Evolutionary conservation across 352 stramenopile species (phyloP).

Genomic region (Phytophthora rubi): DNA sequence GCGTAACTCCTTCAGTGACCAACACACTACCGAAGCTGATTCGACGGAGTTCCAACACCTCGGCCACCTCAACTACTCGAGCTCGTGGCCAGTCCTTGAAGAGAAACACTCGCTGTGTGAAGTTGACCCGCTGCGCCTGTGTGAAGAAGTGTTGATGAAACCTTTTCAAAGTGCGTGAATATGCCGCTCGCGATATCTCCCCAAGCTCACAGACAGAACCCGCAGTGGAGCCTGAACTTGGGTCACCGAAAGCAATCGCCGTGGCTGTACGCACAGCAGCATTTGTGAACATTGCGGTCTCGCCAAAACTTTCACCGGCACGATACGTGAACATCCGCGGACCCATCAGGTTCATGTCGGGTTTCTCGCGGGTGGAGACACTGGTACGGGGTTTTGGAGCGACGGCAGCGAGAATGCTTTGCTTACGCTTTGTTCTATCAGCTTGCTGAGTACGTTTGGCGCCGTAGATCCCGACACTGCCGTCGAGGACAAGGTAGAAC

Average conservation of each 20-base stretch:
- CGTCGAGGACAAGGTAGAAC: conserved; percentile 64
- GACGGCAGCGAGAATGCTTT: conserved; percentile 4
- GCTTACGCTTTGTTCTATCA: conserved; percentile 31
- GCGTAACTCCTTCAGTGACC: conserved; percentile 32
- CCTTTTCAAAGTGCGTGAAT: conserved; percentile 51
- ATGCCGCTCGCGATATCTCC: conserved; percentile 55
- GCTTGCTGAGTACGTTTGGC: conserved; percentile 36
- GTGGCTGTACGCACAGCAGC: conserved; percentile 61
- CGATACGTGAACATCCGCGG: conserved; percentile 59
- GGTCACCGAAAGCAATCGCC: conserved; percentile 44
- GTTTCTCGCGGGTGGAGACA: conserved; percentile 17
- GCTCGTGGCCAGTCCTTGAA: conserved; percentile 54
- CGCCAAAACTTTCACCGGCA: conserved; percentile 54
- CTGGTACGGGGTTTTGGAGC: conserved; percentile 2
- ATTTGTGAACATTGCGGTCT: conserved; percentile 62
- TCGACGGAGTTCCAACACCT: conserved; percentile 50
- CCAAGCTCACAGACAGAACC: conserved; percentile 49
- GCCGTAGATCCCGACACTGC: conserved; percentile 60
- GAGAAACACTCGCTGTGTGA: conserved; percentile 53
- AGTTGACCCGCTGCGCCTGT: conserved; percentile 57
- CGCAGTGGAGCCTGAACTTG: conserved; percentile 5
- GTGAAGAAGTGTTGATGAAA: conserved; percentile 60
- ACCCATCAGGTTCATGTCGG: conserved; percentile 37
- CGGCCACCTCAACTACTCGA: conserved; percentile 45
- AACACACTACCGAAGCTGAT: conserved; percentile 53